Base-by-base conservation (phyloP, 2,329 filamentous ascomycete species). In the Paecilomyces niveus region DNA sequence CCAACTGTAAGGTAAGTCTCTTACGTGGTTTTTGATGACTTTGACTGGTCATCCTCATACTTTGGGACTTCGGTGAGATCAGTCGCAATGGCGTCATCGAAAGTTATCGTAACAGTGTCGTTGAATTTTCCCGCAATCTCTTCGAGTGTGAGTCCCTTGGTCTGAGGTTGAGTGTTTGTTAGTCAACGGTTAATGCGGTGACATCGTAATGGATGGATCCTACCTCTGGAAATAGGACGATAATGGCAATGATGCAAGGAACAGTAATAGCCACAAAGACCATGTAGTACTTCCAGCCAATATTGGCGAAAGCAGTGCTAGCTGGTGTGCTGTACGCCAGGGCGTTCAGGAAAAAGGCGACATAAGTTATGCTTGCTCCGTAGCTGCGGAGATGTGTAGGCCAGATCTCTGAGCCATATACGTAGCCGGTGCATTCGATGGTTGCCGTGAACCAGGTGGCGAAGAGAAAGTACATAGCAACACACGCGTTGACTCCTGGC, bases 401-500 rank as follows among this genome's bases (percentile, higher is more conserved):
- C 66, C 68, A 73, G 29, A 73, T 72, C 57, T 74, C 71, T 15
- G 64, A 68, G 10, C 63, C 64, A 53, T 74, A 74, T 15, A 71
- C 68, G 50, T 72, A 70, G 18, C 32, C 54, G 15, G 54, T 50
- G 24, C 54, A 56, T 24, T 56, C 54, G 7, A 56, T 50, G 6
- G 54, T 56, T 15, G 32, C 35, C 11, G 32, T 50, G 35, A 49
- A 56, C 32, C 32, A 45, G 21, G 24, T 18, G 24, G 35, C 35
- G 21, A 56, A 29, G 13, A 56, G n/a, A 39, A 56, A 56, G 22
- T 56, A 56, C 15, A 56, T 13, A 24, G 54, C 54, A n/a, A 56
- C 54, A 24, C 32, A 45, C 9, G 54, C 54, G n/a, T 56, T 56
- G 24, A 56, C 15, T 21, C 54, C 54, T 10, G 54, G 32, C 15